Percentiles rank a stretch among this genome's conserved stretches.
phyloP scores from a whole-genome alignment of 352 stramenopile genomes.

The Pythium brachiatum region DNA sequence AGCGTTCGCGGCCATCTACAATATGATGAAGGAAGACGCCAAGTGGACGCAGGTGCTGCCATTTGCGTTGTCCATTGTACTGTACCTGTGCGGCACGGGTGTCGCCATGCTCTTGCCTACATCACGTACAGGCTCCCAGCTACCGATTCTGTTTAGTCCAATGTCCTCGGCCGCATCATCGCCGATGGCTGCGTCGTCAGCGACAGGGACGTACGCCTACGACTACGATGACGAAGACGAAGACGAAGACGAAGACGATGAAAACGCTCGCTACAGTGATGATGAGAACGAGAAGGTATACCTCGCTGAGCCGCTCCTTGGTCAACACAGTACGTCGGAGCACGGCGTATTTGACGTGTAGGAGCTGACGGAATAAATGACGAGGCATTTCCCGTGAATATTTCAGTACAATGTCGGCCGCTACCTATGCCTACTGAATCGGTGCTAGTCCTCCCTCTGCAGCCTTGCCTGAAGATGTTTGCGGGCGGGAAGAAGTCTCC shows the following conservation, averaged over 20 bases:
- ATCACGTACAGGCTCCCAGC: slow-evolving; percentile 37
- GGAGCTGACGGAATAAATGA: no score
- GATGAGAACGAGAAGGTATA: slow-evolving; percentile 30
- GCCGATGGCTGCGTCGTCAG: slow-evolving; percentile 20
- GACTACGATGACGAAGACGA: slow-evolving; percentile 26
- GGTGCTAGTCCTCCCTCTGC: background rate
- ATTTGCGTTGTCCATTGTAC: slow-evolving; percentile 47
- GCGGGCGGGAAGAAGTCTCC: background rate
- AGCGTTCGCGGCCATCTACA: slow-evolving; percentile 56
- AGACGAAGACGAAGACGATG: slow-evolving; percentile 8
- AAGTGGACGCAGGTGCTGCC: slow-evolving; percentile 50
- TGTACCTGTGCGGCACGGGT: slow-evolving; percentile 49
- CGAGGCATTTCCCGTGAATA: no score
- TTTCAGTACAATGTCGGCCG: background rate
- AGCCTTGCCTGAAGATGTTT: background rate
- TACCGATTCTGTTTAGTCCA: slow-evolving; percentile 41
- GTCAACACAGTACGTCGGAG: slow-evolving; percentile 3
- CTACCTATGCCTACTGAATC: background rate
- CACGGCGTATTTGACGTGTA: slow-evolving; percentile 16
- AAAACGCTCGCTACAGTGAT: no score
- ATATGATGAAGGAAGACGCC: slow-evolving; percentile 41
- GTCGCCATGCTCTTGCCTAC: slow-evolving; percentile 43
- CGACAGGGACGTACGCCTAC: slow-evolving; percentile 21
- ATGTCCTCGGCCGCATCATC: slow-evolving; percentile 44
- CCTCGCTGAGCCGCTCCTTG: slow-evolving; percentile 49